These are phyloP conservation scores for Phytophthora kernoviae DNA, from an alignment of 352 stramenopile species.

Conservation along the genomic window DNA sequence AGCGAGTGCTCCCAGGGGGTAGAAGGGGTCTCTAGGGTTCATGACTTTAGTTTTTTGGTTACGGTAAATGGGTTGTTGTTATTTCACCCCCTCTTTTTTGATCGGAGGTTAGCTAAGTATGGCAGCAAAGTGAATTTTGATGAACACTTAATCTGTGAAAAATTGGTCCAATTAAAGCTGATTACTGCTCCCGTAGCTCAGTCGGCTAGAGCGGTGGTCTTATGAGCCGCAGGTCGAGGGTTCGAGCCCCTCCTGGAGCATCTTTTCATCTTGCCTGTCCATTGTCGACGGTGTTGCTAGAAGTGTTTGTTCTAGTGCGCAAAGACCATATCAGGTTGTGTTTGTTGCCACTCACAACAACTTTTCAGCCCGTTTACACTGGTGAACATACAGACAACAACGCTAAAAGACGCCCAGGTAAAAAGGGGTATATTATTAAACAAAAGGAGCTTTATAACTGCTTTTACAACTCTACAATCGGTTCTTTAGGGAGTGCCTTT, in stretches of 20 bases:
- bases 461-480: neutral
- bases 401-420: too few relatives aligned
- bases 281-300: neutral
- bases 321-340: neutral
- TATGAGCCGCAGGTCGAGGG: conserved; percentile 71
- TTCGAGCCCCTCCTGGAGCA: conserved; percentile 69
- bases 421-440: too few relatives aligned
- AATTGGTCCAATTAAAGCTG: neutral
- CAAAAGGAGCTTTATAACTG: neutral
- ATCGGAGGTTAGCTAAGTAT: too few relatives aligned
- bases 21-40: too few relatives aligned
- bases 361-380: too few relatives aligned
- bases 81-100: too few relatives aligned
- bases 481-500: conserved; percentile 8
- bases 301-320: neutral
- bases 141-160: too few relatives aligned
- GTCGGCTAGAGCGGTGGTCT: conserved; percentile 75
- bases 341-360: neutral
- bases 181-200: conserved; percentile 64
- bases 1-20: too few relatives aligned
- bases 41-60: too few relatives aligned
- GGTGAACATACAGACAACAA: too few relatives aligned
- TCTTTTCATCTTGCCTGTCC: conserved; percentile 6
- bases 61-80: too few relatives aligned
- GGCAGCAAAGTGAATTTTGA: too few relatives aligned